These are phyloP conservation scores for Coemansia sp. DNA, from an alignment of 192 early-diverging fungal species.

Conservation along the genomic window DNA sequence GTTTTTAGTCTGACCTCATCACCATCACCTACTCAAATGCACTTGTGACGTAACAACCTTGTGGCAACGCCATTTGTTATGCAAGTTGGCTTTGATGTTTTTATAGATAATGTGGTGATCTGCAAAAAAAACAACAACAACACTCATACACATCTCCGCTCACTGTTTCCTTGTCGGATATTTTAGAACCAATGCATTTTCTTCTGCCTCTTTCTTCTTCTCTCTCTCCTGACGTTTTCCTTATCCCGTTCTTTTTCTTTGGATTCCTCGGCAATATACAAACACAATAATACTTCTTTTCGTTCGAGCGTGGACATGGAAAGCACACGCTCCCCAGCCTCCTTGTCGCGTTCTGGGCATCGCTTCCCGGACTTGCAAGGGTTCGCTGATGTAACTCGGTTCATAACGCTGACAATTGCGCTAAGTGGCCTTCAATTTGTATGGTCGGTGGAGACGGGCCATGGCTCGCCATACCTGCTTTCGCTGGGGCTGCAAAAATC, in stretches of 20 bases:
- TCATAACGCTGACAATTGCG: conserved; percentile 44
- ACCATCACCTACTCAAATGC: too few relatives aligned
- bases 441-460: conserved; percentile 56
- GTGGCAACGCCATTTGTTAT: too few relatives aligned
- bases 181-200: neutral
- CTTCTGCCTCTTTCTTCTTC: neutral
- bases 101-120: too few relatives aligned
- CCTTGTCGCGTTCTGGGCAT: neutral
- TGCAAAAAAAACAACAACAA: too few relatives aligned
- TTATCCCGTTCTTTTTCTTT: neutral
- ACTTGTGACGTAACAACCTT: too few relatives aligned
- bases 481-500: conserved; percentile 81
- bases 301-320: conserved; percentile 1
- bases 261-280: neutral
- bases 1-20: too few relatives aligned
- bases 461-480: conserved; percentile 83
- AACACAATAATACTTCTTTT: neutral
- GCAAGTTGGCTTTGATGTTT: too few relatives aligned
- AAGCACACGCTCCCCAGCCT: neutral
- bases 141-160: too few relatives aligned
- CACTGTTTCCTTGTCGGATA: neutral
- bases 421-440: conserved; percentile 55
- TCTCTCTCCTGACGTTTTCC: neutral
- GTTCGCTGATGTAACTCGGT: conserved; percentile 23
- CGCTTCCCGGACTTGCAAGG: neutral